These are phyloP conservation scores for Russula olivacea DNA, from an alignment of 768 basidiomycete genomes.

Conservation along the genomic window DNA sequence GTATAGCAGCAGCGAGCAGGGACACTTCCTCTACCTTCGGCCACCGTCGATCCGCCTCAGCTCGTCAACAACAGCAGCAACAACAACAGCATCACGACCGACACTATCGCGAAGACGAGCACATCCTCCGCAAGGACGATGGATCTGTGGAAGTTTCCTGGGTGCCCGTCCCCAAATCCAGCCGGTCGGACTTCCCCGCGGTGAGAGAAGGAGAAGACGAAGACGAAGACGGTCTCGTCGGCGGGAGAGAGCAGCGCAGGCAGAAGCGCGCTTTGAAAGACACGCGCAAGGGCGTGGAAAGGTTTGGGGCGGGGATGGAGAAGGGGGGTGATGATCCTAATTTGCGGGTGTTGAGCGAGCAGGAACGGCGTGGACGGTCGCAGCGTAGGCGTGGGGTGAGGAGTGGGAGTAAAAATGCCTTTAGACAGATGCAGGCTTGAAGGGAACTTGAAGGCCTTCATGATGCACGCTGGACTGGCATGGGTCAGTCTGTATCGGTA, in stretches of 20 bases:
- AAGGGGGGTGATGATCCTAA: constrained; percentile 53
- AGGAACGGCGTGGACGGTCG: constrained; percentile 72
- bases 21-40: constrained; percentile 65
- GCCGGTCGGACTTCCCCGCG: background rate
- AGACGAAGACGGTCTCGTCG: constrained; percentile 20
- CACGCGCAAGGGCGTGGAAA: constrained; percentile 58
- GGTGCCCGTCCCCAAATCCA: constrained; percentile 47
- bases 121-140: constrained; percentile 36
- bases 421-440: constrained; percentile 34
- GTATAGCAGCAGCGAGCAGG: constrained; percentile 37
- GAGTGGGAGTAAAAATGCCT: constrained; percentile 87
- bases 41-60: constrained; percentile 45
- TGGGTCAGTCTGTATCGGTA: background rate
- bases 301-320: constrained; percentile 87
- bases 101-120: constrained; percentile 13
- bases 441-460: background rate
- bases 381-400: constrained; percentile 71
- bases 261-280: constrained; percentile 29
- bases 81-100: background rate
- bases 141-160: constrained; percentile 83
- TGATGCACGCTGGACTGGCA: background rate
- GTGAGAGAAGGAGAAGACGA: constrained; percentile 32
- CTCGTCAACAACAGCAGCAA: constrained; percentile 23
- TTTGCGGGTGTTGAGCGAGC: constrained; percentile 46
- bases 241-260: constrained; percentile 30